Evolutionary conservation across 805 yeast species (phyloP), one percentile per base, ranked within the genome.

Genomic region (Ogataea trehaloabstinens): DNA sequence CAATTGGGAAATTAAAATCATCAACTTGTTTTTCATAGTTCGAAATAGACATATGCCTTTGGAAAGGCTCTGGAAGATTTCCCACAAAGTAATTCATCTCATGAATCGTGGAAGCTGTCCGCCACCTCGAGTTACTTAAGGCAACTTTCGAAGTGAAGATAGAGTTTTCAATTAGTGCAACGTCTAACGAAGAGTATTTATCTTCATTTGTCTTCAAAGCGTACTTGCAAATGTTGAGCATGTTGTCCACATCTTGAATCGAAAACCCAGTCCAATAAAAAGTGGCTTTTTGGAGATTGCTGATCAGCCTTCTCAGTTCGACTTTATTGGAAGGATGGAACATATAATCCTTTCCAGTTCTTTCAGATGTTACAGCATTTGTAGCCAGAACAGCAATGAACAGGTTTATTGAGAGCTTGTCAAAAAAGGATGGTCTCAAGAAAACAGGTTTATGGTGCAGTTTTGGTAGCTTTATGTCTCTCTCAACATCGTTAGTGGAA

Each of bases 261-360:
- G 81, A 68, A 52, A 82, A 82, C 0, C 88, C 89, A 1, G 86
- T 78, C 90, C 90, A 82, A 50, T 78, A 79, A 54, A 82, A 81
- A 0, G 89, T 79, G 1, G 84, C 78, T 41, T 82, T 67, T 55
- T 78, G 85, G 20, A 82, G 53, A 51, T 82, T 82, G 4, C 75
- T 70, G 10, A 82, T 71, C 46, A 82, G 65, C 34, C 81, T 58
- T 42, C 81, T 62, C 27, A 82, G 56, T 44, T 79, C 80, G 15
- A 56, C 56, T 29, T 76, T 63, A 49, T 80, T 81, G 0, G 72
- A 57, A 0, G 79, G 73, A 63, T 82, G 82, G 52, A 82, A 82
- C 86, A 82, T 80, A 56, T 79, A 82, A 56, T 82, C 89, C 18
- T 70, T 66, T 46, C 76, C 90, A 4, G 66, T 70, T 34, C 88